phyloP scores from a whole-genome alignment of 129 eudicot species.

The Rutidosis leptorrhynchoides region DNA sequence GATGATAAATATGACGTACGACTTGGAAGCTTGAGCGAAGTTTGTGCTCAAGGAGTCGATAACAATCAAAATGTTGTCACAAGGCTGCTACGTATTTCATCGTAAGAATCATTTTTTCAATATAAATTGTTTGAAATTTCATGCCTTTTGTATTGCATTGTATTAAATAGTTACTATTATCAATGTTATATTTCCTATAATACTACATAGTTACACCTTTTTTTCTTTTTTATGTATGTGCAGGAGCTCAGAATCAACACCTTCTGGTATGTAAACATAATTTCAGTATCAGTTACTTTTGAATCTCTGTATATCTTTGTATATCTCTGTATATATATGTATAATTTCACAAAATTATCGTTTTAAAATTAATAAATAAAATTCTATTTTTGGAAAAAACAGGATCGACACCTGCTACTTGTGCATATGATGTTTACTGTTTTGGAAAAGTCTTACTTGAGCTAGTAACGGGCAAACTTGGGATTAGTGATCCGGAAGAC shows the following conservation, averaged over 20 bases:
- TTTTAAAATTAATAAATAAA: not conserved
- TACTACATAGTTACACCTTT: constrained; percentile 16
- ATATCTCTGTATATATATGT: not conserved
- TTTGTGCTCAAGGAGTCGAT: constrained; percentile 54
- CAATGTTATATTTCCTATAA: constrained; percentile 9
- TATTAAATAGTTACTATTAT: constrained; percentile 4
- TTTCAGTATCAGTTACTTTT: constrained; percentile 1
- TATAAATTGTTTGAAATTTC: not conserved
- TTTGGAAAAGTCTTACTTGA: constrained; percentile 82
- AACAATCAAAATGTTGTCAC: constrained; percentile 48
- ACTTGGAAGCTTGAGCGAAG: constrained; percentile 80
- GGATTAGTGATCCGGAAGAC: constrained; percentile 52
- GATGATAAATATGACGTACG: constrained; percentile 85
- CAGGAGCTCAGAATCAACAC: constrained; percentile 49
- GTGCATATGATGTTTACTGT: constrained; percentile 82
- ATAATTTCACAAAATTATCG: not conserved
- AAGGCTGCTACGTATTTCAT: constrained; percentile 55
- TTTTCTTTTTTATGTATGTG: constrained; percentile 23
- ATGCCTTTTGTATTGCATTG: not conserved
- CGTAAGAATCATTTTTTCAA: constrained; percentile 43
- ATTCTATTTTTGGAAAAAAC: constrained; percentile 19
- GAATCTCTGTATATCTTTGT: too few relatives aligned
- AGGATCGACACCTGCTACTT: constrained; percentile 52
- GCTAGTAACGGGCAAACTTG: constrained; percentile 80
- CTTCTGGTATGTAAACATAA: constrained; percentile 49